phyloP scores from a whole-genome alignment of 768 basidiomycete species.

The Tulasnella sp. region DNA sequence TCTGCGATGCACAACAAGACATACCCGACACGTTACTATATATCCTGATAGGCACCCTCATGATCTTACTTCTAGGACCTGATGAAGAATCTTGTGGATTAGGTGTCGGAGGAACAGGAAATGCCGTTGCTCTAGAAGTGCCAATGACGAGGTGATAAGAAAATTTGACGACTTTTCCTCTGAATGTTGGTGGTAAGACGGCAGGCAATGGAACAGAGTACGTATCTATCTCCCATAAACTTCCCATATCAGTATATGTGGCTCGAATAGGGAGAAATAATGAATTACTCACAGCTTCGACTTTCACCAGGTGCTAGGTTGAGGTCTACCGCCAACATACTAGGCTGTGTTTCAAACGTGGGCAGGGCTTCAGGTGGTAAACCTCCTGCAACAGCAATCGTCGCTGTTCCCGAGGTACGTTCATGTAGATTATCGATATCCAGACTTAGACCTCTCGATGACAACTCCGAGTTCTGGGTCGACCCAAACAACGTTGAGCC shows the following conservation, averaged over 20 bases:
- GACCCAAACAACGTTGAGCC: not conserved
- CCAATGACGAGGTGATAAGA: conserved; percentile 87
- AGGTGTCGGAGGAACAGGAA: conserved; percentile 21
- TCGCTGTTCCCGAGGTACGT: not conserved
- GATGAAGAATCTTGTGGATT: conserved; percentile 26
- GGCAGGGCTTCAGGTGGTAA: conserved; percentile 43
- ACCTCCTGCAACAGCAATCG: conserved; percentile 1
- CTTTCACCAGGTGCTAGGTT: conserved; percentile 70
- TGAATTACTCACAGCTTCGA: conserved; percentile 51
- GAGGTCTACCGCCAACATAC: conserved; percentile 84
- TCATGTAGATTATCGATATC: not conserved
- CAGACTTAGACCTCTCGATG: not conserved
- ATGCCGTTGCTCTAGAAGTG: conserved; percentile 48
- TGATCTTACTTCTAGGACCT: conserved; percentile 51
- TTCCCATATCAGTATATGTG: not conserved
- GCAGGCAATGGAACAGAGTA: conserved; percentile 66
- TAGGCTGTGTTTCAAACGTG: conserved; percentile 71
- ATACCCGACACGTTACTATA: conserved; percentile 78
- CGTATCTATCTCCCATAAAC: conserved; percentile 40
- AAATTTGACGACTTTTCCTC: conserved; percentile 70
- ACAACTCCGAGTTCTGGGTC: conserved; percentile 26
- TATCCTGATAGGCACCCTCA: conserved; percentile 83
- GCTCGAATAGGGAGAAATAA: conserved; percentile 7
- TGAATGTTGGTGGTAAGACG: conserved; percentile 79
- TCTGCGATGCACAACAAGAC: no score